These are phyloP conservation scores for Withania somnifera DNA, from an alignment of 305 asterid species.

Conservation along the genomic window DNA sequence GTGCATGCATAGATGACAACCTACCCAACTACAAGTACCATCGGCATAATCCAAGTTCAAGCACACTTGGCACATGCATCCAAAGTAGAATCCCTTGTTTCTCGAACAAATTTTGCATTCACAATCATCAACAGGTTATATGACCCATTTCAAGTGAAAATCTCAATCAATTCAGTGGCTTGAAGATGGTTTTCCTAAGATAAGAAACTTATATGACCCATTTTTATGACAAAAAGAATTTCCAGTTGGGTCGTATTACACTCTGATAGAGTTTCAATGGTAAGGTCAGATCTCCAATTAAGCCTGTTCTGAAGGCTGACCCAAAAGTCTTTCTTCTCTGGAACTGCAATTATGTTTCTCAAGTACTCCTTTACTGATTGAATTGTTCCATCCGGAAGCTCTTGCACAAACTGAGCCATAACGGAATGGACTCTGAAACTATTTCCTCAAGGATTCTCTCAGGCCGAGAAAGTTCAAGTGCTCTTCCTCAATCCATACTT, in stretches of 20 bases:
- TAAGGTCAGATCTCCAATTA: slow-evolving; percentile 66
- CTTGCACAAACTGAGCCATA: slow-evolving; percentile 60
- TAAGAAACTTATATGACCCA: slow-evolving; percentile 53
- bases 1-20: slow-evolving; percentile 77
- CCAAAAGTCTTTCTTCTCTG: slow-evolving; percentile 52
- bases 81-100: slow-evolving; percentile 73
- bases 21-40: slow-evolving; percentile 90
- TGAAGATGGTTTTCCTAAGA: slow-evolving; percentile 34
- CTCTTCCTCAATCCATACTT: slow-evolving; percentile 31
- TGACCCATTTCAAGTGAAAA: slow-evolving; percentile 67
- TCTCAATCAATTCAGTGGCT: slow-evolving; percentile 50
- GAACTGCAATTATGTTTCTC: slow-evolving; percentile 35
- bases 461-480: slow-evolving; percentile 32
- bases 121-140: slow-evolving; percentile 65
- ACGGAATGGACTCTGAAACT: slow-evolving; percentile 50
- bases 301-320: slow-evolving; percentile 51
- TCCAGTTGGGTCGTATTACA: slow-evolving; percentile 64
- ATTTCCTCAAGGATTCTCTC: slow-evolving; percentile 62
- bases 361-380: slow-evolving; percentile 57
- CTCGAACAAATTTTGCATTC: slow-evolving; percentile 76
- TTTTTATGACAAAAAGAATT: slow-evolving; percentile 54
- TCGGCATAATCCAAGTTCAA: slow-evolving; percentile 66
- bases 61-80: slow-evolving; percentile 90
- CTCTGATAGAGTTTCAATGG: slow-evolving; percentile 55
- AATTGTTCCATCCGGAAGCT: slow-evolving; percentile 50